phyloP scores from a whole-genome alignment of 768 basidiomycete species.

The Tylopilus cervinicoccineus region DNA sequence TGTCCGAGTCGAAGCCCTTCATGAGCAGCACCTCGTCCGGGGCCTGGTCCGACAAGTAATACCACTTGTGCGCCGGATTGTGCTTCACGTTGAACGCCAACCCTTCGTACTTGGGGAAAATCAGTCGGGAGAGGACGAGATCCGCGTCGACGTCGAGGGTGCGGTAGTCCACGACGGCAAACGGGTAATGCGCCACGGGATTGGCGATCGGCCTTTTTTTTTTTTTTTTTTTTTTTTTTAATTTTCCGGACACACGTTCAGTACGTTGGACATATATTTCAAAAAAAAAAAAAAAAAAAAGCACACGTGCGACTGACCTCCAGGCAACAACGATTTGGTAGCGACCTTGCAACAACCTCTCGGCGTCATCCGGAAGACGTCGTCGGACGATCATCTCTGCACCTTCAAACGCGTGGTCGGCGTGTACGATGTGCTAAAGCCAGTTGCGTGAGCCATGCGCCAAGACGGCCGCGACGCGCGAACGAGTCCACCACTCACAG shows the following conservation, averaged over 20 bases:
- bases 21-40: conserved; percentile 36
- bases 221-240: too few species aligned
- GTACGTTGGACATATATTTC: too few species aligned
- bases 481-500: not conserved
- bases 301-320: conserved; percentile 19
- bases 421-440: not conserved
- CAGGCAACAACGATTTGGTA: conserved; percentile 42
- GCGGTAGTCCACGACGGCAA: not conserved
- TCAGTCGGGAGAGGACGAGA: conserved; percentile 21
- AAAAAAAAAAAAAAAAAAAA: too few species aligned
- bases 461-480: too few species aligned
- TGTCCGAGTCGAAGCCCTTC: conserved; percentile 41
- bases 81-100: conserved; percentile 25
- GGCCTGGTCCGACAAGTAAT: conserved; percentile 34
- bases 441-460: too few species aligned
- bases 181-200: not conserved
- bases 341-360: conserved; percentile 36
- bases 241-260: too few species aligned
- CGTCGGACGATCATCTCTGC: conserved; percentile 1
- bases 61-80: conserved; percentile 35
- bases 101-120: conserved; percentile 30
- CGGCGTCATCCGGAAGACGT: conserved; percentile 37
- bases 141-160: not conserved
- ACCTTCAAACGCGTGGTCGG: not conserved
- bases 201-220: not conserved